Evolutionary conservation across 2,329 filamentous ascomycete species (phyloP), one percentile per base, ranked within the genome.

Genomic region (Alternaria arbusti): DNA sequence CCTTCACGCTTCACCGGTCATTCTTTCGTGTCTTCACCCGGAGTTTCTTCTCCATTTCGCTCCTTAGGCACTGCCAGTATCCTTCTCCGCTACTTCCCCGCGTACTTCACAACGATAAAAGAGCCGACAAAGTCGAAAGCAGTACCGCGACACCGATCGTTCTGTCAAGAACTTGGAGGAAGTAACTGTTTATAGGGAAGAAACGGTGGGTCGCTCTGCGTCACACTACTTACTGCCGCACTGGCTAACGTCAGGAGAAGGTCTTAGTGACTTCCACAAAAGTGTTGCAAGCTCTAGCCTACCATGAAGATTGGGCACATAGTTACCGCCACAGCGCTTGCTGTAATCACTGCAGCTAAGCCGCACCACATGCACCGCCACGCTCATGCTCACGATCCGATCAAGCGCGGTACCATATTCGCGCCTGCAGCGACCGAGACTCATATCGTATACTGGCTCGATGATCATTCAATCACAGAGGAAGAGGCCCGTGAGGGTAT

Each of bases 401-500:
- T 83, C 67, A 88, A 86, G 81, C 84, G 86, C 63, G 71, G 68
- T 64, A 80, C 84, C 84, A 63, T 73, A 11, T 73, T 82, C 36
- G 81, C 84, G 52, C 83, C 86, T 60, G 86, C 88, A 57, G 85
- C 86, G 58, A 85, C 89, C 54, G 83, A 86, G 30, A 89, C 88
- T 55, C 86, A 89, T 70, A 88, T 90, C 59, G 86, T 90, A 60
- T 97, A 94, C 82, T 86, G 90, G 77, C 83, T 94, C 57, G 87
- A 91, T 64, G 90, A 90, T 64, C 72, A 89, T 74, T 67, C 82
- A 32, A 86, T 97, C 70, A 83, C 84, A 57, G 81, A 86, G 64
- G 80, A 86, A 0, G 86, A 93, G 64, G 93, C 93, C 57, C 86
- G 90, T 82, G 78, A 87, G 59, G 93, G 93, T 68, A 86, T 98